Percentiles rank a stretch among this genome's conserved stretches.
phyloP scores from a whole-genome alignment of 805 yeast genomes.

The Ogataea pignaliae region DNA sequence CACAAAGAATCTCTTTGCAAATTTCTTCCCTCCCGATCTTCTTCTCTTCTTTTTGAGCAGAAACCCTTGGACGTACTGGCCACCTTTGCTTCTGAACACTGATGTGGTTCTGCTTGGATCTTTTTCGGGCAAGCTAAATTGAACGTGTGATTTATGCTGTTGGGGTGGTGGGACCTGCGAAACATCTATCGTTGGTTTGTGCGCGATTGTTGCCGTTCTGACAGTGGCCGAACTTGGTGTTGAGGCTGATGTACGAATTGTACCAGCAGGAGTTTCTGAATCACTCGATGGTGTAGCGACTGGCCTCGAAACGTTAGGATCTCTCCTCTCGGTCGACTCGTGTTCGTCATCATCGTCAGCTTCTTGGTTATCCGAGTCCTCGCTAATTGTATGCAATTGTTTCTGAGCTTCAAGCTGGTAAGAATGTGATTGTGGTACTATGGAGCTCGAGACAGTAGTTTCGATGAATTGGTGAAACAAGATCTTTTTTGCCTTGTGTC shows the following conservation, averaged over 20 bases:
- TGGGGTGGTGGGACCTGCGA: slow-evolving; percentile 1
- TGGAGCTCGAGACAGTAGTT: background rate
- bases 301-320: background rate
- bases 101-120: slow-evolving; percentile 24
- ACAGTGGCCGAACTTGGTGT: background rate
- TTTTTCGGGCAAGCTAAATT: slow-evolving; percentile 23
- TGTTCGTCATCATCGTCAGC: background rate
- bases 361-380: slow-evolving; percentile 3
- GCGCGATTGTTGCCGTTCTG: too few relatives aligned
- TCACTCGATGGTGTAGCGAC: background rate
- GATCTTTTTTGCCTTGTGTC: slow-evolving; percentile 76
- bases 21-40: slow-evolving; percentile 82
- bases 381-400: slow-evolving; percentile 4
- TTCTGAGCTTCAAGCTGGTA: background rate
- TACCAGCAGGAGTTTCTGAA: background rate
- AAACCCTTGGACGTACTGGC: slow-evolving; percentile 73
- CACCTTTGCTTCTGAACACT: slow-evolving; percentile 46
- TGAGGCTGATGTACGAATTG: background rate
- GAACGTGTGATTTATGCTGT: slow-evolving; percentile 14
- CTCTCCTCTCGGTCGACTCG: too few relatives aligned
- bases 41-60: slow-evolving; percentile 66
- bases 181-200: too few relatives aligned
- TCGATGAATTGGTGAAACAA: slow-evolving; percentile 51
- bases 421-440: background rate
- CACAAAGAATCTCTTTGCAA: slow-evolving; percentile 77